Conservation (phyloP, 148 eudicot species). For the Cornus kousa region DNA sequence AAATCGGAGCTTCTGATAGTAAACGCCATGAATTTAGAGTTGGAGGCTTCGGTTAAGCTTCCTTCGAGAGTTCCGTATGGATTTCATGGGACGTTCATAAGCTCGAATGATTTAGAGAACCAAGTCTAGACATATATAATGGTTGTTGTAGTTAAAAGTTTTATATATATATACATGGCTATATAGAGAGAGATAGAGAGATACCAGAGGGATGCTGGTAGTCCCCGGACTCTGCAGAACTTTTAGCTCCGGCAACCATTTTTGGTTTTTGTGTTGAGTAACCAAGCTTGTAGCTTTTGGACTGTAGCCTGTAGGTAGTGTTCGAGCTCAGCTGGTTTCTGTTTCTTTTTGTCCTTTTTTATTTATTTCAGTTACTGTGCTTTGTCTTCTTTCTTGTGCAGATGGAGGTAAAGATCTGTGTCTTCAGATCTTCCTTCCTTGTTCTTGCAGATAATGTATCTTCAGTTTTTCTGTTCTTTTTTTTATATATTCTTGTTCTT, state of each 20-base stretch:
- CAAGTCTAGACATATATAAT: conserved; percentile 26
- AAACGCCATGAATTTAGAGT: conserved; percentile 40
- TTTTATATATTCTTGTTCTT: too few species aligned
- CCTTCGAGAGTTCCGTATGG: conserved; percentile 80
- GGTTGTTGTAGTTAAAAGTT: background rate
- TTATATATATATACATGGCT: too few species aligned
- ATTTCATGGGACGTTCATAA: conserved; percentile 67
- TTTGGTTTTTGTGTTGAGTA: background rate
- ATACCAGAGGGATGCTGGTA: conserved; percentile 7
- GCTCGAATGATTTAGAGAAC: conserved; percentile 31
- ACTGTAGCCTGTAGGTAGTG: too few species aligned
- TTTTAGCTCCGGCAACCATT: background rate
- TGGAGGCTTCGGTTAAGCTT: conserved; percentile 54
- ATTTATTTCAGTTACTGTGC: too few species aligned
- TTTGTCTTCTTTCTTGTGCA: too few species aligned
- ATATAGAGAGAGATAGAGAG: background rate
- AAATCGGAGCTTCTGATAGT: conserved; percentile 54
- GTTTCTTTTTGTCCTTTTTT: too few species aligned
- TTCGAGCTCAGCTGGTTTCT: too few species aligned
- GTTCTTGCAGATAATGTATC: too few species aligned
- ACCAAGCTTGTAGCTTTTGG: conserved; percentile 11
- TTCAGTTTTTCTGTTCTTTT: too few species aligned
- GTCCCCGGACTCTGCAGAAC: conserved; percentile 6
- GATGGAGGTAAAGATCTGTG: too few species aligned
- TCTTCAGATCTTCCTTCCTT: too few species aligned